Evolutionary conservation across 1,139 yeast species (phyloP).

Genomic region (Suhomyces panamericanus): DNA sequence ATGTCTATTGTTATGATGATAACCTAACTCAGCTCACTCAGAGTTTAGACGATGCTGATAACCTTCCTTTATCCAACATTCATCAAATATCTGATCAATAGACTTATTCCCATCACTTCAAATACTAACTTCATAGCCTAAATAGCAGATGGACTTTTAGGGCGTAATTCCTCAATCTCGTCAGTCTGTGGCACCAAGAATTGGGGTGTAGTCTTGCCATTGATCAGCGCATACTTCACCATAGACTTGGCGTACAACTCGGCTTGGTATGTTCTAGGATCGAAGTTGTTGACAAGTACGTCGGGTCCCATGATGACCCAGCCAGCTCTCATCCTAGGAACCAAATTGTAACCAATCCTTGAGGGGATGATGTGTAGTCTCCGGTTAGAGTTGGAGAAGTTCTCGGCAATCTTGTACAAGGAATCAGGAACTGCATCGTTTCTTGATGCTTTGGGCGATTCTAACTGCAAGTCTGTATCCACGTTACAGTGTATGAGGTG

Average conservation of each 20-base stretch:
- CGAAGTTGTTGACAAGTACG: slow-evolving; percentile 68
- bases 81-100: slow-evolving; percentile 34
- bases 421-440: slow-evolving; percentile 63
- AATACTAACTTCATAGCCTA: slow-evolving; percentile 10
- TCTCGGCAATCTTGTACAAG: slow-evolving; percentile 83
- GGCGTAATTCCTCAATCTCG: slow-evolving; percentile 79
- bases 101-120: neutral
- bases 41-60: slow-evolving; percentile 53
- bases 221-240: slow-evolving; percentile 28
- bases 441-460: slow-evolving; percentile 27
- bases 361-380: slow-evolving; percentile 84
- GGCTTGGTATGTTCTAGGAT: slow-evolving; percentile 33
- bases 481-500: slow-evolving; percentile 89
- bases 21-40: slow-evolving; percentile 59
- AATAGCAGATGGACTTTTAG: slow-evolving; percentile 64
- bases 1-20: slow-evolving; percentile 40
- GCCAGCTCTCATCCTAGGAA: slow-evolving; percentile 75
- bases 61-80: slow-evolving; percentile 43
- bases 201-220: slow-evolving; percentile 30
- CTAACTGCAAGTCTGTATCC: slow-evolving; percentile 80
- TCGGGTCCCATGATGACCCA: slow-evolving; percentile 94
- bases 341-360: slow-evolving; percentile 57
- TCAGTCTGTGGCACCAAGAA: slow-evolving; percentile 59
- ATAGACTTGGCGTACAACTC: slow-evolving; percentile 36
- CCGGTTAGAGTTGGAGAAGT: slow-evolving; percentile 78